Evolutionary conservation across 2,329 filamentous ascomycete species (phyloP), one percentile per base, ranked within the genome.

Genomic region (Rhytidhysteron rufulum): DNA sequence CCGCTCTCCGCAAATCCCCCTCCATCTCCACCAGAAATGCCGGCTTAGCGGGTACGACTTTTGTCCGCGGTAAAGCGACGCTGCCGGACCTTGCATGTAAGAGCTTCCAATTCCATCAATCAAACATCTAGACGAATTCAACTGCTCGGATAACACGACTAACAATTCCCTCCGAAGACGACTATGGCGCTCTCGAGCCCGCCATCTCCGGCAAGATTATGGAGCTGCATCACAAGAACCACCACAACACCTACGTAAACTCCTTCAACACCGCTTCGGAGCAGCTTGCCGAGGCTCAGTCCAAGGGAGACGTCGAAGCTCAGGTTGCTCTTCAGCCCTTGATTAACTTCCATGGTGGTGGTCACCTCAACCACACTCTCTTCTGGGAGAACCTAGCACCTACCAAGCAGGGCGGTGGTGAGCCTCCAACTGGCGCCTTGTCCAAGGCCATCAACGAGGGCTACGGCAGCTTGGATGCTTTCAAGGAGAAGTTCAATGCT

Each of bases 191-290:
- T 38, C 88, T 98, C 58, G 93, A 98, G 74, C 80, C 79, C 53
- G 68, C 77, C 63, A 78, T 95, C 73, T 90, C 85, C 35, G 85
- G 86, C 66, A 82, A 93, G 72, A 95, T 95, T 74, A 95, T 95
- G 90, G 87, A 95, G 74, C 80, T 95, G 33, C 90, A 95, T 77
- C 86, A 95, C 80, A 83, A 80, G 72, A 91, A 89, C 71, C 89
- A 95, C 78, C 90, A 95, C 75, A 83, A 91, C 70, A 90, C 89
- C 60, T 95, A 95, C 67, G 88, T 95, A 56, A 93, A 83, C 69
- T 85, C 84, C 66, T 86, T 87, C 75, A 95, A 95, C 74, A 77
- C 83, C 45, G 84, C 87, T 42, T 72, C 81, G 52, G 82, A 89
- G 68, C 82, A 90, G 62, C 71, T 86, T 48, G 73, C 76, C 43